These are phyloP conservation scores for Aspergillus brasiliensis DNA, from an alignment of 2,329 filamentous ascomycete genomes.

Conservation along the genomic window DNA sequence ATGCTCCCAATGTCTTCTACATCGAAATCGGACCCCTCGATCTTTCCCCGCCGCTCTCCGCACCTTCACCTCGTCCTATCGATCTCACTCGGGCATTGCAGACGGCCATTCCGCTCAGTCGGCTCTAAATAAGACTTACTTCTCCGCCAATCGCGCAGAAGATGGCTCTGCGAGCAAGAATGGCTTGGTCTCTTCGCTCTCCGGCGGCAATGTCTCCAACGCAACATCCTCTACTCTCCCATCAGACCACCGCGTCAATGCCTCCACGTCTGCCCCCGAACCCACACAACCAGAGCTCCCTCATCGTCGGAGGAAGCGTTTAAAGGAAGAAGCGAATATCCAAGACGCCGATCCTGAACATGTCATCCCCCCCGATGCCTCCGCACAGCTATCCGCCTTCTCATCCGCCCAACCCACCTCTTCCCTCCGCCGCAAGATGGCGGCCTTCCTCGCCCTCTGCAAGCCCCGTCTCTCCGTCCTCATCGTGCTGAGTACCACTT, in stretches of 20 bases:
- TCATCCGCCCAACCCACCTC: slow-evolving; percentile 59
- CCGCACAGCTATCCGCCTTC: slow-evolving; percentile 59
- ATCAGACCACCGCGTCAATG: slow-evolving; percentile 18
- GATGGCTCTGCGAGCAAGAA: slow-evolving; percentile 22
- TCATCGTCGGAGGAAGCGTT: slow-evolving; percentile 46
- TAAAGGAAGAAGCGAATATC: slow-evolving; percentile 36
- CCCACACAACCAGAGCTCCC: slow-evolving; percentile 37
- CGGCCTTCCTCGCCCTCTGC: slow-evolving; percentile 85
- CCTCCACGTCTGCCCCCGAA: slow-evolving; percentile 24
- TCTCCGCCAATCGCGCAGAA: slow-evolving; percentile 37
- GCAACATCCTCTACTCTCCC: slow-evolving; percentile 13
- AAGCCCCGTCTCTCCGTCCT: slow-evolving; percentile 93
- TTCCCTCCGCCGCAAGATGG: slow-evolving; percentile 67
- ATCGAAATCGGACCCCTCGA: slow-evolving; percentile 20
- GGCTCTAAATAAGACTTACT: slow-evolving; percentile 41
- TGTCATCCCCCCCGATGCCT: slow-evolving; percentile 60
- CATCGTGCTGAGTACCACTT: slow-evolving; percentile 86
- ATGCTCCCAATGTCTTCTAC: slow-evolving; percentile 39
- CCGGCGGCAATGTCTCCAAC: slow-evolving; percentile 24
- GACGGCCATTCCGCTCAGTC: slow-evolving; percentile 29
- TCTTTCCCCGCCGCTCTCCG: slow-evolving; percentile 26
- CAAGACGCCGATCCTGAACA: slow-evolving; percentile 29
- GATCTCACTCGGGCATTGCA: slow-evolving; percentile 32
- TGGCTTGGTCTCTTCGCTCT: slow-evolving; percentile 31
- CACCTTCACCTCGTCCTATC: slow-evolving; percentile 35